A percentile compares a stretch with the other conserved stretches of the same genome.
Conservation (phyloP, 2,329 filamentous ascomycete genomes). For the Zarea fungicola region DNA sequence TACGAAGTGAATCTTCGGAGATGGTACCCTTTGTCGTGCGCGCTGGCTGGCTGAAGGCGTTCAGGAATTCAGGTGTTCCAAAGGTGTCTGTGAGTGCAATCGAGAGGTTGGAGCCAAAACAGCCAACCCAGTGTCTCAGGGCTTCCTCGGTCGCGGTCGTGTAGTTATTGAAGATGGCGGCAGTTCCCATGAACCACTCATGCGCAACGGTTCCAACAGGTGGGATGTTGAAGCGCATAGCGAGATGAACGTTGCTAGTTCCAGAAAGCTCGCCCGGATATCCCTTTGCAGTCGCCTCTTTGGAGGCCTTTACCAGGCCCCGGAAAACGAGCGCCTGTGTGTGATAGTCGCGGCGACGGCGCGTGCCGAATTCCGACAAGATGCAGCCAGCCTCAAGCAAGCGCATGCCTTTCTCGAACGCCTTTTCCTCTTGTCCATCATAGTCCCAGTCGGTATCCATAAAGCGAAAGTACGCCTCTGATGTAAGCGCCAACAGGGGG, state of each 20-base stretch:
- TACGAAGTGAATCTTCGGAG: constrained; percentile 36
- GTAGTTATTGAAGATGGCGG: constrained; percentile 85
- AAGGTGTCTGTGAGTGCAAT: constrained; percentile 97
- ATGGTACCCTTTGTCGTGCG: constrained; percentile 38
- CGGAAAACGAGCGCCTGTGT: constrained; percentile 89
- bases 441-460: constrained; percentile 92
- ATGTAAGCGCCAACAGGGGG: constrained; percentile 83
- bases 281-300: constrained; percentile 60
- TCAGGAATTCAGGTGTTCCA: constrained; percentile 83
- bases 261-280: constrained; percentile 72
- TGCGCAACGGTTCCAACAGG: constrained; percentile 89
- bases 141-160: constrained; percentile 77
- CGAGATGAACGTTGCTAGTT: constrained; percentile 94
- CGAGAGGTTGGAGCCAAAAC: constrained; percentile 78
- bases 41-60: constrained; percentile 68
- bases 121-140: constrained; percentile 81
- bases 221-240: constrained; percentile 81
- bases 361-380: constrained; percentile 90
- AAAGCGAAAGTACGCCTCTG: constrained; percentile 96
- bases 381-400: constrained; percentile 79
- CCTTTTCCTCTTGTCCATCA: constrained; percentile 77
- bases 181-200: constrained; percentile 99
- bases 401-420: constrained; percentile 71
- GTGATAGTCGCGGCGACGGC: constrained; percentile 85
- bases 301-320: constrained; percentile 73